Evolutionary conservation across 2,329 filamentous ascomycete species (phyloP).

Genomic region (Orbilia blumenaviensis): DNA sequence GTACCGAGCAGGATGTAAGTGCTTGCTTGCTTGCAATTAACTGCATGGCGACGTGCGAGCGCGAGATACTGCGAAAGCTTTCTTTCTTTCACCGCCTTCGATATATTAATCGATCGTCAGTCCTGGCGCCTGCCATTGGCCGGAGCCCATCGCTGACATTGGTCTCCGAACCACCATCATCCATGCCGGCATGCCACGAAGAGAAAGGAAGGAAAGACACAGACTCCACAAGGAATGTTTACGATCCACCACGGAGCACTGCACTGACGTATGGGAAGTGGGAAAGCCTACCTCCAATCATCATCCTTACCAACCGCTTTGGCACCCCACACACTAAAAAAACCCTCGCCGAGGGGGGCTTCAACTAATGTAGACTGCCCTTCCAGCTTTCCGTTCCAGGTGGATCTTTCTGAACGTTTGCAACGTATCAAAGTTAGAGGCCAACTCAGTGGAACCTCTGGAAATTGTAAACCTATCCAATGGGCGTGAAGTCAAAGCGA

Average conservation of each 20-base stretch:
- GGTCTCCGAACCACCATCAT: conserved; percentile 5
- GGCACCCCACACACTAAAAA: conserved; percentile 24
- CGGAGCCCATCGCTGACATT: neutral
- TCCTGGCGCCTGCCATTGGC: neutral
- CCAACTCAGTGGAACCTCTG: conserved; percentile 8
- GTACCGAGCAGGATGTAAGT: no score
- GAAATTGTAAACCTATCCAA: conserved; percentile 14
- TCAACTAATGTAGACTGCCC: no score
- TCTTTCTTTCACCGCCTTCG: conserved; percentile 10
- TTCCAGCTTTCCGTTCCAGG: conserved; percentile 14
- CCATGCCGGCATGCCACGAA: no score
- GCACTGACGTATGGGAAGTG: conserved; percentile 30
- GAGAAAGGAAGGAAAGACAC: neutral
- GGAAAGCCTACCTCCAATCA: conserved; percentile 25
- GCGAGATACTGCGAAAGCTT: neutral
- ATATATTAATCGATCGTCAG: neutral
- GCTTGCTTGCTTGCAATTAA: no score
- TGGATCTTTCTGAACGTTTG: conserved; percentile 18
- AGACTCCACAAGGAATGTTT: no score
- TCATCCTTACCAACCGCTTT: conserved; percentile 21
- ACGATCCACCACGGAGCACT: conserved; percentile 29
- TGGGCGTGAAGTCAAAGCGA: conserved; percentile 10
- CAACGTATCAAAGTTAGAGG: conserved; percentile 13
- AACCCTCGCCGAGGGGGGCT: conserved; percentile 31
- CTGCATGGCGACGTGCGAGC: no score